Conservation (phyloP, 805 yeast species). For the Pichia cephalocereana region DNA sequence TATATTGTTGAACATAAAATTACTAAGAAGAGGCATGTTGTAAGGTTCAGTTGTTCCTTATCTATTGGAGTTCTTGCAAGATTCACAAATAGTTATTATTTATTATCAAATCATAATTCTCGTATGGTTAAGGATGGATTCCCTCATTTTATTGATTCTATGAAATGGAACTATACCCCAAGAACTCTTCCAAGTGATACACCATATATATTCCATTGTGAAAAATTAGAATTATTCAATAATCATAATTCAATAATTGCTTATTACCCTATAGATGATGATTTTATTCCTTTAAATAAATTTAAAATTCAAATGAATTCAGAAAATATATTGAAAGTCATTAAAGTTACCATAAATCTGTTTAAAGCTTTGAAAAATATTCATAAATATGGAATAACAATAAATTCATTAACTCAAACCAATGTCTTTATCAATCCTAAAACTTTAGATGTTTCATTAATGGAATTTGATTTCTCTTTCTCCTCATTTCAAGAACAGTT, state of each 20-base stretch:
- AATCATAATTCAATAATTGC: conserved; percentile 3
- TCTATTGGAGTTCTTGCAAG: conserved; percentile 11
- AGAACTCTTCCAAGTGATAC: conserved; percentile 6
- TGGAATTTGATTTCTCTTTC: conserved; percentile 43
- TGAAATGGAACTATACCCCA: conserved; percentile 4
- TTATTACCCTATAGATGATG: conserved; percentile 3
- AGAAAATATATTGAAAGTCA: conserved; percentile 19
- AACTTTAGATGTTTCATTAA: conserved; percentile 28
- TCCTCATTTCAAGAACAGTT: conserved; percentile 33
- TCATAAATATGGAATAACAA: conserved; percentile 36
- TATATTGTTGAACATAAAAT: conserved; percentile 7
- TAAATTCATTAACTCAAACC: conserved; percentile 37
- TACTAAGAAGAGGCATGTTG: conserved; percentile 4
- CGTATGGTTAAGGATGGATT: not conserved
- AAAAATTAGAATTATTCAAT: not conserved
- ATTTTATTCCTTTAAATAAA: not conserved
- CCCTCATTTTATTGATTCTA: not conserved
- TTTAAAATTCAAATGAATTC: not conserved
- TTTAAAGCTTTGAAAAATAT: conserved; percentile 21
- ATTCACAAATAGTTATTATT: conserved; percentile 8
- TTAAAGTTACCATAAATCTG: conserved; percentile 17
- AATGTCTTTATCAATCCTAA: conserved; percentile 28
- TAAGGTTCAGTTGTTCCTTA: conserved; percentile 9
- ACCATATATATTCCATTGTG: conserved; percentile 4
- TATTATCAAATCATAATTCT: conserved; percentile 4